Evolutionary conservation across 495 filamentous ascomycete genomes (phyloP).

Genomic region (Chlorociboria aeruginascens): DNA sequence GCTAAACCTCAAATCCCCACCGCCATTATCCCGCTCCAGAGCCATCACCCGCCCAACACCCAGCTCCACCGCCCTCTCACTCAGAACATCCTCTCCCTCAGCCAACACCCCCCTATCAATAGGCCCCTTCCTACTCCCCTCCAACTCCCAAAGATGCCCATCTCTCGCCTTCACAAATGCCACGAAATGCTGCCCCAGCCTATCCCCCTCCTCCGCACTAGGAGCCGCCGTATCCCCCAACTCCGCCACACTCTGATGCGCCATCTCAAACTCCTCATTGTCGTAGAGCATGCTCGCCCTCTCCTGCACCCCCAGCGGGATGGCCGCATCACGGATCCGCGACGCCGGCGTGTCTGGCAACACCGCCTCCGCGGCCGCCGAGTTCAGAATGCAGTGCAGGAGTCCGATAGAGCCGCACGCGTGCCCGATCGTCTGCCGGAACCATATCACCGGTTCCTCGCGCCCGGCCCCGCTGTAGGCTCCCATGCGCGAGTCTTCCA

Average conservation of each 20-base stretch:
- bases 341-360: slow-evolving; percentile 34
- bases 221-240: slow-evolving; percentile 57
- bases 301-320: slow-evolving; percentile 32
- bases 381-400: slow-evolving; percentile 59
- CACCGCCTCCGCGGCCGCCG: slow-evolving; percentile 34
- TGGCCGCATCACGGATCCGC: slow-evolving; percentile 31
- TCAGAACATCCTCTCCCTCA: slow-evolving; percentile 57
- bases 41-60: slow-evolving; percentile 50
- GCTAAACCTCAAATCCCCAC: slow-evolving; percentile 60
- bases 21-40: slow-evolving; percentile 43
- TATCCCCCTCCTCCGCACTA: slow-evolving; percentile 28
- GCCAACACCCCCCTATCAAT: slow-evolving; percentile 52
- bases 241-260: slow-evolving; percentile 53
- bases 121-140: slow-evolving; percentile 62
- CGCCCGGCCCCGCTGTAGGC: slow-evolving; percentile 22
- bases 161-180: slow-evolving; percentile 53
- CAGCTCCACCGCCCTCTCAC: slow-evolving; percentile 47
- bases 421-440: slow-evolving; percentile 74
- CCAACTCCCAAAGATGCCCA: slow-evolving; percentile 70
- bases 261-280: slow-evolving; percentile 52
- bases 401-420: slow-evolving; percentile 73
- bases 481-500: slow-evolving; percentile 33
- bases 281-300: slow-evolving; percentile 65
- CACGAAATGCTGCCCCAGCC: slow-evolving; percentile 57
- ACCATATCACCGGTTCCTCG: slow-evolving; percentile 58